Evolutionary conservation across 139 green algal genomes (phyloP).

Genomic region (Bryopsis sp.): DNA sequence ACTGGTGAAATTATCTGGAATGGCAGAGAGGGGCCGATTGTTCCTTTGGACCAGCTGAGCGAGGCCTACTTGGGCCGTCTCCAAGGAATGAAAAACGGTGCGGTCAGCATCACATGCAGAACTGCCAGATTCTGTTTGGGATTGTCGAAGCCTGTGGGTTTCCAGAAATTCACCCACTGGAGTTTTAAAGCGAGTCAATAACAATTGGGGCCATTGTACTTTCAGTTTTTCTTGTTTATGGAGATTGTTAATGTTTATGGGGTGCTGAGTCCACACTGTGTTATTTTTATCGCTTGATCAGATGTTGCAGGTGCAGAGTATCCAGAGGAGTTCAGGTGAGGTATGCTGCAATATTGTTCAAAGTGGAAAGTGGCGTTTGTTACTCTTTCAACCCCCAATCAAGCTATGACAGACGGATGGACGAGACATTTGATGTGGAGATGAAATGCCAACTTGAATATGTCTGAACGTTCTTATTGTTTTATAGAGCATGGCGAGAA

Average conservation of each 20-base stretch:
- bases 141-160: no score
- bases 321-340: constrained; percentile 29
- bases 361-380: background rate
- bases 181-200: no score
- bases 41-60: constrained; percentile 30
- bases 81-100: constrained; percentile 43
- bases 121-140: no score
- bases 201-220: no score
- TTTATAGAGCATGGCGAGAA: constrained; percentile 36
- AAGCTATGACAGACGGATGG: no score
- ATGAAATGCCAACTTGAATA: background rate
- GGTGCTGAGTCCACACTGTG: no score
- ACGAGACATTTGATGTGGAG: no score
- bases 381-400: no score
- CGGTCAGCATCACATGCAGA: background rate
- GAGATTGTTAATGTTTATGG: no score
- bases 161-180: no score
- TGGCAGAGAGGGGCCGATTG: constrained; percentile 30
- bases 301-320: constrained; percentile 35
- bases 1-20: constrained; percentile 47
- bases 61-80: constrained; percentile 46
- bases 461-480: background rate
- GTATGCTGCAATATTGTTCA: background rate
- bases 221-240: no score
- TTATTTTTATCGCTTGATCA: constrained; percentile 21